phyloP scores from a whole-genome alignment of 768 basidiomycete species.

The Kwoniella heveanensis region DNA sequence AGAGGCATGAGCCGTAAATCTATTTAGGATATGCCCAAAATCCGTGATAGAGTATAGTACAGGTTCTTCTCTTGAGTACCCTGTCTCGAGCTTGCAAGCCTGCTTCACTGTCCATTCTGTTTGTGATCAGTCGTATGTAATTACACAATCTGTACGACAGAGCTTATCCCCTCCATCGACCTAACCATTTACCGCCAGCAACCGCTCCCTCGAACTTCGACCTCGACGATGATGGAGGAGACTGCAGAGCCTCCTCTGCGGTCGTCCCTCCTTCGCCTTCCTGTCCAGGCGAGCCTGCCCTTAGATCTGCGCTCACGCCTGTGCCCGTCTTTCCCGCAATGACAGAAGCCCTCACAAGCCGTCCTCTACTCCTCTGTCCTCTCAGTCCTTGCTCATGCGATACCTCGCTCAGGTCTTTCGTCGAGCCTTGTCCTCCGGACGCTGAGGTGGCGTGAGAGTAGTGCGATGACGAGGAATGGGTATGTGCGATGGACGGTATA shows the following conservation, averaged over 20 bases:
- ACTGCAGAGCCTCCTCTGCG: constrained; percentile 5
- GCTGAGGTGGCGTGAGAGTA: constrained; percentile 9
- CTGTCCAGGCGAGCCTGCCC: not conserved
- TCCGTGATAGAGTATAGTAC: no score
- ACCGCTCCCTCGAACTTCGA: constrained; percentile 1
- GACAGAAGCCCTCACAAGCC: constrained; percentile 8
- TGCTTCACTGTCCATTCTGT: no score
- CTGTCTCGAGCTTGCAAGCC: no score
- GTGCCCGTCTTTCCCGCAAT: not conserved
- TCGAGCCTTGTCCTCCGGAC: not conserved
- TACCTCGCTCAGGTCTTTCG: constrained; percentile 5
- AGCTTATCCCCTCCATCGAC: constrained; percentile 2
- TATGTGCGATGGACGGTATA: not conserved
- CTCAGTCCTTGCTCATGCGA: constrained; percentile 11
- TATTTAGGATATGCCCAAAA: no score
- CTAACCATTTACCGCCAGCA: constrained; percentile 9
- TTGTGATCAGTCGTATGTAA: no score
- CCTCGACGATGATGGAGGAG: no score
- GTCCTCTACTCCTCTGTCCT: constrained; percentile 16
- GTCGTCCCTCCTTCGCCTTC: not conserved
- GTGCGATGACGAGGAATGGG: not conserved
- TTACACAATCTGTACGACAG: no score
- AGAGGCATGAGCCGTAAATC: no score
- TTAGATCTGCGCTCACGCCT: not conserved
- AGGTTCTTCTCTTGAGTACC: no score